A percentile compares a stretch with the other conserved stretches of the same genome.
Conservation (phyloP, 2,329 filamentous ascomycete species). For the Arachnopeziza araneosa region DNA sequence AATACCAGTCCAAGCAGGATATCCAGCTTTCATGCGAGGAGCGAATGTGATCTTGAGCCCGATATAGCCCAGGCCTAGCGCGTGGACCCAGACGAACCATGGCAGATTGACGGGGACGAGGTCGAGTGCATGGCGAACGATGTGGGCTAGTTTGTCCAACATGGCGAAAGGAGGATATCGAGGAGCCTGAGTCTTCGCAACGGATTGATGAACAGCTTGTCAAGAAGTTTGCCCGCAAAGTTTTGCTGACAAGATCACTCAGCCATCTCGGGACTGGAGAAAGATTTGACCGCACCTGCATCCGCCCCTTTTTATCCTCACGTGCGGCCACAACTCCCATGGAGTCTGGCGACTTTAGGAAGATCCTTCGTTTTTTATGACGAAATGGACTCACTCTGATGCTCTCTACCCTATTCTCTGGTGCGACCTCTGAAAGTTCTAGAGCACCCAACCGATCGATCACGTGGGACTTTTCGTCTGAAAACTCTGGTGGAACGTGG, state of each 20-base stretch:
- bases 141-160: not conserved
- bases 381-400: not conserved
- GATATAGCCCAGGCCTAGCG: not conserved
- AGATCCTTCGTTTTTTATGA: not conserved
- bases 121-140: not conserved
- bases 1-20: conserved; percentile 15
- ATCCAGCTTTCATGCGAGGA: not conserved
- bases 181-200: not conserved
- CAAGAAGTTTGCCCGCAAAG: not conserved
- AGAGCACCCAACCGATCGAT: not conserved
- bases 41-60: conserved; percentile 3
- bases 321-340: not conserved
- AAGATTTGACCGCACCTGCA: not conserved
- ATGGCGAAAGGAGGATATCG: not conserved
- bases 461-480: not conserved
- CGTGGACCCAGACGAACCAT: conserved; percentile 10
- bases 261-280: not conserved
- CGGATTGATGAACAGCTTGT: not conserved
- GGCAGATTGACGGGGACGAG: conserved; percentile 10
- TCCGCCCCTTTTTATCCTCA: not conserved
- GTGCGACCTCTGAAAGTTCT: not conserved
- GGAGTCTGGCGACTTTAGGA: not conserved
- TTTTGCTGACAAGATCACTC: not conserved
- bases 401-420: not conserved
- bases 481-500: not conserved